These are phyloP conservation scores for Boletus subcaerulescens DNA, from an alignment of 768 basidiomycete species.

Conservation along the genomic window DNA sequence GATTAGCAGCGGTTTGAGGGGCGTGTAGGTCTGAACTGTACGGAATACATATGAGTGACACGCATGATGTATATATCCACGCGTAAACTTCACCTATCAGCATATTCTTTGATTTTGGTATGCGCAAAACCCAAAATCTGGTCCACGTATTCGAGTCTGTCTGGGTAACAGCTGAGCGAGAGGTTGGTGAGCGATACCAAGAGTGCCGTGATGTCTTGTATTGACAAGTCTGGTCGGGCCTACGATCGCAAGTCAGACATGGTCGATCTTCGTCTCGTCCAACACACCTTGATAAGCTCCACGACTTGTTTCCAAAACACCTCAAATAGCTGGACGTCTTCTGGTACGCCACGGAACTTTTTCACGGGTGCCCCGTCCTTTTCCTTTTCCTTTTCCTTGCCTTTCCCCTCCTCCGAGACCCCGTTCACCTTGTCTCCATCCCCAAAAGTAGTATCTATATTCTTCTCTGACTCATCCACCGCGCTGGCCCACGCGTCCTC, in stretches of 20 bases:
- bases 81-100: constrained; percentile 56
- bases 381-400: constrained; percentile 64
- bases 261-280: neutral
- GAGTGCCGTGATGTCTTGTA: constrained; percentile 96
- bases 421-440: constrained; percentile 18
- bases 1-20: constrained; percentile 82
- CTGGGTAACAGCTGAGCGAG: constrained; percentile 95
- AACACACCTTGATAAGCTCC: constrained; percentile 87
- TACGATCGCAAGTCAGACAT: constrained; percentile 29
- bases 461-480: constrained; percentile 22
- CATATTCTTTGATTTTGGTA: constrained; percentile 80
- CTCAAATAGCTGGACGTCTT: constrained; percentile 93
- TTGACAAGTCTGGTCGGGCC: constrained; percentile 96
- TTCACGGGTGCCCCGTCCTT: constrained; percentile 55
- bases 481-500: constrained; percentile 28
- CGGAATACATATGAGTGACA: neutral
- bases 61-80: neutral
- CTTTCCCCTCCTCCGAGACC: constrained; percentile 25
- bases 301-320: constrained; percentile 99
- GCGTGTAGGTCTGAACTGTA: constrained; percentile 83
- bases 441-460: neutral
- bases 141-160: constrained; percentile 94
- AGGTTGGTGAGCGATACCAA: constrained; percentile 94
- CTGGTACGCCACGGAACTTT: constrained; percentile 94
- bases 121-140: constrained; percentile 90